A percentile compares a stretch with the other conserved stretches of the same genome.
phyloP scores from a whole-genome alignment of 306 rosid species.

The Fagus sylvatica region DNA sequence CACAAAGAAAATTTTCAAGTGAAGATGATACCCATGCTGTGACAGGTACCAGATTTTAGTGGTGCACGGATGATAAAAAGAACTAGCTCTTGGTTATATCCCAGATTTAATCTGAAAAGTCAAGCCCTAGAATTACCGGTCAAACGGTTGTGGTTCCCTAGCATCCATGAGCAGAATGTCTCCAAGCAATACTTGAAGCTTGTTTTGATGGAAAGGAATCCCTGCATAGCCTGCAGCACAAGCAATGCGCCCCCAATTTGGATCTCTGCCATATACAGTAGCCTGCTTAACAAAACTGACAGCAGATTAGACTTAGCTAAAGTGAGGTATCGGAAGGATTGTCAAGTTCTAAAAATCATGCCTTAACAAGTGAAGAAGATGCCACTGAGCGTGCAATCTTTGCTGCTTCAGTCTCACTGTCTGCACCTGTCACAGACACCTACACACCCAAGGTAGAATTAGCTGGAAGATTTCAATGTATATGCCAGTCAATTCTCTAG shows the following conservation, averaged over 20 bases:
- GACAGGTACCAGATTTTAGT: neutral
- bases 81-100: no score
- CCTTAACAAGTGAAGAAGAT: slow-evolving; percentile 86
- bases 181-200: slow-evolving; percentile 75
- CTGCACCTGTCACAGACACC: slow-evolving; percentile 77
- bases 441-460: slow-evolving; percentile 35
- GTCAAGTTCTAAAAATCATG: slow-evolving; percentile 28
- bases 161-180: slow-evolving; percentile 78
- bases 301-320: slow-evolving; percentile 9
- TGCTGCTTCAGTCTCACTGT: slow-evolving; percentile 80
- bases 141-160: slow-evolving; percentile 85
- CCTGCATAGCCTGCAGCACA: slow-evolving; percentile 93
- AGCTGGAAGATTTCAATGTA: slow-evolving; percentile 7
- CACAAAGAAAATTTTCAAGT: neutral
- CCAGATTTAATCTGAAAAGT: neutral
- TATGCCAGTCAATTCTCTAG: neutral
- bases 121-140: slow-evolving; percentile 45
- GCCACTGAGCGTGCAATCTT: slow-evolving; percentile 93
- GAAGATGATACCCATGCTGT: neutral
- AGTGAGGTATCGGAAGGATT: slow-evolving; percentile 12
- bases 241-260: slow-evolving; percentile 98
- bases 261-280: slow-evolving; percentile 90
- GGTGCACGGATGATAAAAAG: no score
- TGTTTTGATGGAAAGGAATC: slow-evolving; percentile 64
- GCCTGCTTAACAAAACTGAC: slow-evolving; percentile 52